Evolutionary conservation across 352 stramenopile genomes (phyloP), one percentile per base, ranked within the genome.

Genomic region (Saprolegnia diclina): DNA sequence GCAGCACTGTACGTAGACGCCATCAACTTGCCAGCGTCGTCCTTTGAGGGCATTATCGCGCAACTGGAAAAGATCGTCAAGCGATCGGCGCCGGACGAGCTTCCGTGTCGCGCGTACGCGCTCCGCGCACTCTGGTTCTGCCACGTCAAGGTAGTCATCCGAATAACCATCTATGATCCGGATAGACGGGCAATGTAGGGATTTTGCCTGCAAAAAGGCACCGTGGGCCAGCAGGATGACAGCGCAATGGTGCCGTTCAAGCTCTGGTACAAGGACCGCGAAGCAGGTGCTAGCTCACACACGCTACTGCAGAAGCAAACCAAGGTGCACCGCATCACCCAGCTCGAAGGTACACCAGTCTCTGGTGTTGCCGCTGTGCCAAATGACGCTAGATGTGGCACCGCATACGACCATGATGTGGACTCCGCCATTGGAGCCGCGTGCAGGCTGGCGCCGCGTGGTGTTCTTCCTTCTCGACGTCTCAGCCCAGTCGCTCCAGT

Each of bases 61-160:
- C 24, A 29, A 22, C 38, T 69, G 4, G 22, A 61, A 4, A 24
- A 26, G 53, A 59, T 69, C n/a, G 32, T 42, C 13, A 59, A 59
- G 22, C 57, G 57, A 48, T 38, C 48, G 14, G 37, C 42, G 11
- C 26, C 40, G 19, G 45, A 22, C 6, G 50, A 59, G 22, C 53
- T 52, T 5, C 63, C 19, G 14, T 61, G 45, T 18, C 29, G 63
- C 19, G 37, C 29, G 32, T 56, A 62, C 53, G 63, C 63, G 5
- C 45, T 69, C 4, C 63, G 50, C 21, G 52, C 63, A 5, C 45
- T 69, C 19, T 69, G 63, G 63, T 69, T 69, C n/a, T 46, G 24
- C 38, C 63, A 69, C 24, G n/a, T 24, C 45, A 63, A 62, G 29
- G 63, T 69, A 61, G 2, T n/a, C 7, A 9, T n/a, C 50, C 52